Evolutionary conservation across 441 rosid genomes (phyloP), one percentile per base, ranked within the genome.

Genomic region (Gossypium laxum): DNA sequence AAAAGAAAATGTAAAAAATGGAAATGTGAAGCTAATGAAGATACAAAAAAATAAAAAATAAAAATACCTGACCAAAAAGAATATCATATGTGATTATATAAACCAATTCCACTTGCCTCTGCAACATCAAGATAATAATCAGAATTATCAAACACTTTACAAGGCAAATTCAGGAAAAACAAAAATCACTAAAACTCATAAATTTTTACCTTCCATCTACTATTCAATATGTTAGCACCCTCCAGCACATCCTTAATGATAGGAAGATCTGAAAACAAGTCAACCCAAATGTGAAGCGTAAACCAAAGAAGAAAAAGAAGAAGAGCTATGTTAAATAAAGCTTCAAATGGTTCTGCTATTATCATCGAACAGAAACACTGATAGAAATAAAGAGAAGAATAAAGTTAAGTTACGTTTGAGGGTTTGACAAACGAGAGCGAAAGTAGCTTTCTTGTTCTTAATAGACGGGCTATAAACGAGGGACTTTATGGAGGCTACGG

Each of bases 371-470:
- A 41, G 15, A 15, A 64, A 18, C 32, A 43, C n/a, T 41, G 8
- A 1, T 41, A 17, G 12, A 50, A 21, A 18, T 0, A 34, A 32
- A 21, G 15, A 67, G 70, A 67, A 26, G 22, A 26, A 2, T 8
- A n/a, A 65, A 66, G 3, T 7, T 26, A 67, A 50, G 75, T 75
- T 81, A 93, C 97, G 79, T 77, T 91, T 91, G 45, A 93, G 90
- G 11, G 98, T 93, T 73, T 93, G 87, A 80, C 96, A 93, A 65
- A 93, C 98, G 52, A 93, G 85, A 80, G 98, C 96, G 72, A 82
- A 86, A 66, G 96, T 93, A 55, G 87, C 97, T 67, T 78, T 86
- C 77, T 93, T 93, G 85, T 93, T 93, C 59, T 78, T 83, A 43
- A 90, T 83, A 17, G 93, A 79, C 62, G 93, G 96, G 74, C 86